These are phyloP conservation scores for Diaporthe eres DNA, from an alignment of 2,329 filamentous ascomycete species.

Conservation along the genomic window DNA sequence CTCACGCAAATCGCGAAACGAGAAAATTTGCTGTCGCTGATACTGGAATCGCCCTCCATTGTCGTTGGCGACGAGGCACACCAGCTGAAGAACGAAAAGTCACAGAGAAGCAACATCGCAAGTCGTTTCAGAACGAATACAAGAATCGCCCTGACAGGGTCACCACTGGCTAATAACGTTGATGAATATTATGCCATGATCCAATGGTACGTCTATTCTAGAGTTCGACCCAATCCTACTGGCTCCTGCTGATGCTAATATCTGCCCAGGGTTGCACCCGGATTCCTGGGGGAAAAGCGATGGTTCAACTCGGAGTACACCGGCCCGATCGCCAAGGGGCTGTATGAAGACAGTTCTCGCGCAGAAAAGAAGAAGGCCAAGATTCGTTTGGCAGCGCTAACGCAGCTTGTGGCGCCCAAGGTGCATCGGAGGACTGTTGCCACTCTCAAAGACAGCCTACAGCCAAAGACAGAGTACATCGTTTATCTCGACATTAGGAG, in stretches of 20 bases:
- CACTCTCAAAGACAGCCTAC: constrained; percentile 75
- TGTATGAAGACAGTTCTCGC: constrained; percentile 74
- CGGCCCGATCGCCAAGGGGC: constrained; percentile 79
- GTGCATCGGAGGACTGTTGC: constrained; percentile 80
- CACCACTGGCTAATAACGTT: constrained; percentile 87
- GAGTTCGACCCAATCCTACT: background rate
- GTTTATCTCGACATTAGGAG: constrained; percentile 79
- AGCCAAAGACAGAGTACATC: constrained; percentile 85
- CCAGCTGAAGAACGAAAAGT: constrained; percentile 75
- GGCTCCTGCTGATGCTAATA: background rate
- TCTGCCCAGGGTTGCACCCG: constrained; percentile 75
- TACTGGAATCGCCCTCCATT: constrained; percentile 76
- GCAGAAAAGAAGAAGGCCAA: constrained; percentile 71
- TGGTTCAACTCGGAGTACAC: constrained; percentile 82
- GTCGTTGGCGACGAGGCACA: constrained; percentile 92
- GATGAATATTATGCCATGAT: constrained; percentile 90
- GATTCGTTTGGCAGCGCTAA: constrained; percentile 79
- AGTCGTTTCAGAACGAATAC: constrained; percentile 74
- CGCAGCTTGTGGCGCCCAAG: constrained; percentile 81
- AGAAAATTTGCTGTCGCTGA: constrained; percentile 55
- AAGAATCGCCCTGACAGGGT: constrained; percentile 88
- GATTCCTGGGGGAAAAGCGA: constrained; percentile 76
- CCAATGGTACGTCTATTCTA: constrained; percentile 66
- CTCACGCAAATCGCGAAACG: constrained; percentile 62
- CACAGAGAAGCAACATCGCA: constrained; percentile 68